Evolutionary conservation across 257 asterid species (phyloP).

Genomic region (Nemophila menziesii): DNA sequence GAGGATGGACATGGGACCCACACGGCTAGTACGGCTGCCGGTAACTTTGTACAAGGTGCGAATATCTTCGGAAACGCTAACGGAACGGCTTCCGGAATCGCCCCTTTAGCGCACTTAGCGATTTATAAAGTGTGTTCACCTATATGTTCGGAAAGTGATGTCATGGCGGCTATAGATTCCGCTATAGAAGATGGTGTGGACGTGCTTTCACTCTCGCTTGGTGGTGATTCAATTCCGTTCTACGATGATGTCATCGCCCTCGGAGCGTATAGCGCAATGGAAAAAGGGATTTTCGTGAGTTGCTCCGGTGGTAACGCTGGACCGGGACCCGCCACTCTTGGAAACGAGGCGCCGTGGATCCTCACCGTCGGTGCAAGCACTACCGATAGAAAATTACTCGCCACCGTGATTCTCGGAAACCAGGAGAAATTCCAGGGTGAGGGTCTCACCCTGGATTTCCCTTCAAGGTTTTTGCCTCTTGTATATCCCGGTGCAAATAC

Average conservation of each 20-base stretch:
- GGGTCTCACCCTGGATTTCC: background rate
- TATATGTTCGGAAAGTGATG: background rate
- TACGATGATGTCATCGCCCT: background rate
- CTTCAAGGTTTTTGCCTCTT: background rate
- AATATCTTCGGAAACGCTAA: slow-evolving; percentile 5
- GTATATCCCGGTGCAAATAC: background rate
- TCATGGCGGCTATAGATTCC: slow-evolving; percentile 5
- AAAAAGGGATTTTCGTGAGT: slow-evolving; percentile 7
- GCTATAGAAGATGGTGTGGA: slow-evolving; percentile 15
- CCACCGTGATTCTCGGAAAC: background rate
- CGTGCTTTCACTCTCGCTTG: slow-evolving; percentile 7
- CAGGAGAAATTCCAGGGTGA: background rate
- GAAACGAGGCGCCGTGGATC: slow-evolving; percentile 6
- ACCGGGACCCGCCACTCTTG: background rate
- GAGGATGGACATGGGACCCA: slow-evolving; percentile 4
- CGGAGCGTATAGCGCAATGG: slow-evolving; percentile 7
- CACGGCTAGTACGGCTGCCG: slow-evolving; percentile 3
- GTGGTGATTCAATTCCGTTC: background rate
- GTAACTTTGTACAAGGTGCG: slow-evolving; percentile 7
- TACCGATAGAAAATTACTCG: slow-evolving; percentile 2
- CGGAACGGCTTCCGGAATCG: slow-evolving; percentile 7
- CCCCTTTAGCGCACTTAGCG: slow-evolving; percentile 4
- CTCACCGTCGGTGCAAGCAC: slow-evolving; percentile 10
- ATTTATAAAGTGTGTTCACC: slow-evolving; percentile 2
- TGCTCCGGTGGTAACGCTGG: slow-evolving; percentile 2